Conservation (phyloP, 257 asterid genomes). For the Linaria vulgaris region DNA sequence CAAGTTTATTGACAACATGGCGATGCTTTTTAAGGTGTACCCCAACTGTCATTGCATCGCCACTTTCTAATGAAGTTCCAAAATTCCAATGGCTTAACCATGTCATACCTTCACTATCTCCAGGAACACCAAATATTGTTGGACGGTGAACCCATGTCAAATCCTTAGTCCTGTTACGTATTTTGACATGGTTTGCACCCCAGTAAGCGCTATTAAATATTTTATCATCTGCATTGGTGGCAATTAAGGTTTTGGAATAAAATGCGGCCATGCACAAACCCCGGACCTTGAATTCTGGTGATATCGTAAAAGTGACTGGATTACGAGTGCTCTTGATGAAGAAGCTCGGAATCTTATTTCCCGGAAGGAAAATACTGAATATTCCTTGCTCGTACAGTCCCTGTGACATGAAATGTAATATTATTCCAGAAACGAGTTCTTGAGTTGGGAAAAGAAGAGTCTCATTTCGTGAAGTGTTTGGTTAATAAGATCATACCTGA, state of each 20-base stretch:
- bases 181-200: conserved; percentile 18
- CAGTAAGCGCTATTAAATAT: conserved; percentile 1
- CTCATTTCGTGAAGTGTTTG: too few relatives aligned
- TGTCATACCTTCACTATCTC: conserved; percentile 23
- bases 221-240: neutral
- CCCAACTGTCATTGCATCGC: conserved; percentile 12
- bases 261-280: conserved; percentile 12
- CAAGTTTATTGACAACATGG: conserved; percentile 8
- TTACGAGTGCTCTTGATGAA: conserved; percentile 2
- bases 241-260: neutral
- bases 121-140: conserved; percentile 21
- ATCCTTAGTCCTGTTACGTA: conserved; percentile 9
- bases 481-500: conserved; percentile 26
- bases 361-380: conserved; percentile 21
- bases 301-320: neutral
- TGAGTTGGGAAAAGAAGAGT: too few relatives aligned
- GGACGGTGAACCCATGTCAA: conserved; percentile 19
- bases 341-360: conserved; percentile 21
- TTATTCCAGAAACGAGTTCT: neutral
- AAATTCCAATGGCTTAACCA: conserved; percentile 31
- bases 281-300: conserved; percentile 11
- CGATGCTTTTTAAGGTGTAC: neutral
- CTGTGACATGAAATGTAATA: neutral
- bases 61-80: conserved; percentile 15
- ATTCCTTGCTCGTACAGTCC: conserved; percentile 18